Evolutionary conservation across 2,329 filamentous ascomycete species (phyloP).

Genomic region (Cercospora canescens): DNA sequence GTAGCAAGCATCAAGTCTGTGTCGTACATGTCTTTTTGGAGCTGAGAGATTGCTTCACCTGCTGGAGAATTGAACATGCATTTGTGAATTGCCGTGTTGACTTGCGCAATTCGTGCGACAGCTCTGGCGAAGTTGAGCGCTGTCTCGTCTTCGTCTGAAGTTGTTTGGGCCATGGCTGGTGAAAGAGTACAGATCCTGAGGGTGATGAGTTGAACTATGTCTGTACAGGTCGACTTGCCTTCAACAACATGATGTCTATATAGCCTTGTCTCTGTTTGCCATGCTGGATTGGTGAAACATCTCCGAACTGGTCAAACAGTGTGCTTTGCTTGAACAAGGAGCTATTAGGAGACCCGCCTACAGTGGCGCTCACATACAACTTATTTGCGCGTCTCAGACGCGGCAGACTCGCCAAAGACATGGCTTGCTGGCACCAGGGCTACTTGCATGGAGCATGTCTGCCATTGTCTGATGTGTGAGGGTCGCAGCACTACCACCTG

Average conservation of each 20-base stretch:
- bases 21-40: neutral
- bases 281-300: neutral
- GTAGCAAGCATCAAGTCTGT: neutral
- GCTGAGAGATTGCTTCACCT: neutral
- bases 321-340: neutral
- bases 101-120: neutral
- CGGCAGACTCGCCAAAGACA: neutral
- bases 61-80: neutral
- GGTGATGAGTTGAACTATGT: no score
- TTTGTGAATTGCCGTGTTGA: slow-evolving; percentile 4
- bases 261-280: neutral
- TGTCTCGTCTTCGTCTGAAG: neutral
- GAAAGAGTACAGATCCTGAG: no score
- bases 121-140: neutral
- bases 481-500: neutral
- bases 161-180: neutral
- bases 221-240: neutral
- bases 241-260: neutral
- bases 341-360: neutral
- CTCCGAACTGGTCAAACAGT: neutral
- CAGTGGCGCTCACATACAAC: neutral
- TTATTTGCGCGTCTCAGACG: neutral
- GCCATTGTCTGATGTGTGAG: neutral
- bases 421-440: neutral
- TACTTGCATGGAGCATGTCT: neutral